These are phyloP conservation scores for Stemphylium lycopersici DNA, from an alignment of 2,329 filamentous ascomycete species.

Conservation along the genomic window DNA sequence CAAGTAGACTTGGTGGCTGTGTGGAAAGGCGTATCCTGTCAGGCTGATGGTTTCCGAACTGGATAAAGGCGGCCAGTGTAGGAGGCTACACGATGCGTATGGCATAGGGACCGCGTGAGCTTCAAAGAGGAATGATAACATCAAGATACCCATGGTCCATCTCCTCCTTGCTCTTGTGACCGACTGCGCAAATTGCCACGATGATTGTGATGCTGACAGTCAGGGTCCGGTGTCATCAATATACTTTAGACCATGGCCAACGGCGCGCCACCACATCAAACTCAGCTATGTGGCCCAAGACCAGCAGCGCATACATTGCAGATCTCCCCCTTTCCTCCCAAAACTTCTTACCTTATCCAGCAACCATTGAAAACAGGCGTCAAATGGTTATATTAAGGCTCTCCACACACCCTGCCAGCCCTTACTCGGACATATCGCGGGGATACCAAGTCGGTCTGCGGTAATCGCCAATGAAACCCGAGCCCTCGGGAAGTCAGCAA, in stretches of 20 bases:
- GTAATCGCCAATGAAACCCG: background rate
- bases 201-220: background rate
- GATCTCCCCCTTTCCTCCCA: conserved; percentile 1
- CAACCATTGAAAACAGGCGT: conserved; percentile 19
- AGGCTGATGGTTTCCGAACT: background rate
- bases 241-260: background rate
- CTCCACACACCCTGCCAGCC: background rate
- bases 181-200: background rate
- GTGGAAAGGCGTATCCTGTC: background rate
- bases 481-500: background rate
- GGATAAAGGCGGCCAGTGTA: background rate
- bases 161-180: conserved; percentile 5
- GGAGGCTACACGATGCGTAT: background rate
- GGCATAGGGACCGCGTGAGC: background rate
- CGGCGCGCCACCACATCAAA: background rate
- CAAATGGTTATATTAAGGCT: conserved; percentile 14
- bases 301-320: background rate
- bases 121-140: background rate
- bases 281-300: background rate
- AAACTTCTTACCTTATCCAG: conserved; percentile 10
- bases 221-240: background rate
- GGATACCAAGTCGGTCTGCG: conserved; percentile 3
- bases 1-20: conserved; percentile 17
- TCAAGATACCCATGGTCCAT: conserved; percentile 13
- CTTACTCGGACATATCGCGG: conserved; percentile 5